phyloP scores from a whole-genome alignment of 2,329 filamentous ascomycete species.

The Fusarium musae region DNA sequence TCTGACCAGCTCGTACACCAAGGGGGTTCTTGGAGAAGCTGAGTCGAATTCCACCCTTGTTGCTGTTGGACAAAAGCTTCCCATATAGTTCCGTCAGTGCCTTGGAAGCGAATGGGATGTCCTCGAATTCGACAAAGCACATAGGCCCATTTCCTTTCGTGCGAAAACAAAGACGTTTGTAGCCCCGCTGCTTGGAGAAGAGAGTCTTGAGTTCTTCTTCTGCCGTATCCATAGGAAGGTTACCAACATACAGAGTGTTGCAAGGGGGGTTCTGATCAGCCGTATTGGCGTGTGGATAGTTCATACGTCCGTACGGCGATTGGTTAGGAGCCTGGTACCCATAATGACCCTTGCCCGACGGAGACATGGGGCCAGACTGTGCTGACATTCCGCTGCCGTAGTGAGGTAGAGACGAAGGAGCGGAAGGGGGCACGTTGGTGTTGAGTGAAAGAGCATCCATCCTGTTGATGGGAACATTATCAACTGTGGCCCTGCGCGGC shows the following conservation, averaged over 20 bases:
- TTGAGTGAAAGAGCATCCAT: slow-evolving; percentile 78
- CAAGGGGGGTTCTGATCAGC: slow-evolving; percentile 97
- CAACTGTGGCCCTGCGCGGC: slow-evolving; percentile 74
- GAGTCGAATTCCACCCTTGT: slow-evolving; percentile 92
- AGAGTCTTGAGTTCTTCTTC: slow-evolving; percentile 95
- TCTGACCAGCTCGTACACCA: slow-evolving; percentile 85
- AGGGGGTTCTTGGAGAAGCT: slow-evolving; percentile 98
- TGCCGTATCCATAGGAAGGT: slow-evolving; percentile 89
- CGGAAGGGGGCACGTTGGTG: slow-evolving; percentile 61
- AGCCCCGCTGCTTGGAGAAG: slow-evolving; percentile 93
- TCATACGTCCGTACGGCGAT: slow-evolving; percentile 70
- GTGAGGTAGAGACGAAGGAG: slow-evolving; percentile 64
- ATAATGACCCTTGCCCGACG: slow-evolving; percentile 5
- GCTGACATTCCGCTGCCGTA: slow-evolving; percentile 56
- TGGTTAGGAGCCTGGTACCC: slow-evolving; percentile 54
- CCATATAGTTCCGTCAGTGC: slow-evolving; percentile 91
- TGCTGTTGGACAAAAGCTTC: slow-evolving; percentile 85
- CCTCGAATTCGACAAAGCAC: slow-evolving; percentile 99
- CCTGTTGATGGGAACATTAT: slow-evolving; percentile 75
- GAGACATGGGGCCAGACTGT: slow-evolving; percentile 44
- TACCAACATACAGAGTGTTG: slow-evolving; percentile 98
- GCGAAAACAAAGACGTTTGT: slow-evolving; percentile 93
- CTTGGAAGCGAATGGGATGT: slow-evolving; percentile 90
- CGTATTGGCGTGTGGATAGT: slow-evolving; percentile 88
- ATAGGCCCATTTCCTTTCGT: slow-evolving; percentile 96